A percentile compares a stretch with the other conserved stretches of the same genome.
These are phyloP conservation scores for Schizochytrium sp. DNA, from an alignment of 108 stramenopile genomes.

Conservation along the genomic window DNA sequence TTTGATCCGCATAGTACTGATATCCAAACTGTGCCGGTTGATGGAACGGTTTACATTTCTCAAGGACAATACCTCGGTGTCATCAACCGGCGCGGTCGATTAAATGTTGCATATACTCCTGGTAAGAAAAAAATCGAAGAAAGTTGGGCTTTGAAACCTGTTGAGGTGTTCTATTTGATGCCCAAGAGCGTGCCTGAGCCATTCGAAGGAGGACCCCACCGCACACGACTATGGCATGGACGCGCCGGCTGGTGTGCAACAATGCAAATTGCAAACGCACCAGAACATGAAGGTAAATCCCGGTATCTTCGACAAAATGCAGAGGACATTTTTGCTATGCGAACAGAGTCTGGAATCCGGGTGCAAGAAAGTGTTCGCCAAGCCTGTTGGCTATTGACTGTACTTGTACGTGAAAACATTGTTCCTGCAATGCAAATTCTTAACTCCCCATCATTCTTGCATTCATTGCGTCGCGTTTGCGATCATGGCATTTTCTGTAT, in stretches of 20 bases:
- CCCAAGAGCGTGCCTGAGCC: slow-evolving; percentile 56
- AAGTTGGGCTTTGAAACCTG: slow-evolving; percentile 48
- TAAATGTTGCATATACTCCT: slow-evolving; percentile 56
- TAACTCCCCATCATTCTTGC: background rate
- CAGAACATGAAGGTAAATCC: background rate
- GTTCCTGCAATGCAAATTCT: slow-evolving; percentile 15
- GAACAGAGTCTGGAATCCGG: background rate
- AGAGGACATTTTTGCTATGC: slow-evolving; percentile 30
- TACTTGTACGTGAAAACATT: slow-evolving; percentile 11
- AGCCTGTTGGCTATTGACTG: slow-evolving; percentile 44
- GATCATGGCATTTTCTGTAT: slow-evolving; percentile 54
- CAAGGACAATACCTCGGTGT: slow-evolving; percentile 58
- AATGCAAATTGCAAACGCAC: background rate
- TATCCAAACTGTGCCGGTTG: slow-evolving; percentile 44
- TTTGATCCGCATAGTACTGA: slow-evolving; percentile 42
- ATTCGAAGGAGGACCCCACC: slow-evolving; percentile 35
- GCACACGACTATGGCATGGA: slow-evolving; percentile 52
- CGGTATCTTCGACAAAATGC: slow-evolving; percentile 38
- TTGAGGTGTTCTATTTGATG: slow-evolving; percentile 55
- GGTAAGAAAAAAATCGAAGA: slow-evolving; percentile 62
- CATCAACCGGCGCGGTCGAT: slow-evolving; percentile 22
- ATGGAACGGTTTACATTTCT: background rate
- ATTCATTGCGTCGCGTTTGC: slow-evolving; percentile 15
- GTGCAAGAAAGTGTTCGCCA: slow-evolving; percentile 29
- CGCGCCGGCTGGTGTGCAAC: slow-evolving; percentile 55